These are phyloP conservation scores for Kurtzmaniella natalensis DNA, from an alignment of 1,139 yeast genomes.

Conservation along the genomic window DNA sequence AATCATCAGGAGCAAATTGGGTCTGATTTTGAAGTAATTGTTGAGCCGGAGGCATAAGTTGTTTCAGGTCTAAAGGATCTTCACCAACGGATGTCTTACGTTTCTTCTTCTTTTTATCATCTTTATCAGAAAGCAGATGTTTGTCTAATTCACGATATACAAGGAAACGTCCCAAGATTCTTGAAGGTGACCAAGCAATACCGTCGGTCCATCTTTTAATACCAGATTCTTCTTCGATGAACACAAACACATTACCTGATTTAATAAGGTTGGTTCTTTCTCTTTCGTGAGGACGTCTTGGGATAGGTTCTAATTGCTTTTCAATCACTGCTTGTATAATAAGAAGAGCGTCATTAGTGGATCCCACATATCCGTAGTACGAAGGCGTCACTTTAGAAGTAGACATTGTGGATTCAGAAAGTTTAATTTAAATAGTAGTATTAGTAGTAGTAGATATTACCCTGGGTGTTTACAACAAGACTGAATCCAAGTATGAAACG, in stretches of 20 bases:
- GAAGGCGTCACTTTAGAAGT: slow-evolving; percentile 47
- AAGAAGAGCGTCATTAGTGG: slow-evolving; percentile 78
- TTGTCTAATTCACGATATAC: slow-evolving; percentile 77
- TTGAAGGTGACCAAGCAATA: slow-evolving; percentile 84
- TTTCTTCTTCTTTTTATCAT: slow-evolving; percentile 30
- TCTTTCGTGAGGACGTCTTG: slow-evolving; percentile 77
- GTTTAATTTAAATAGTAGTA: not conserved
- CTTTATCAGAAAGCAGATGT: slow-evolving; percentile 34
- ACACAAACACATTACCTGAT: slow-evolving; percentile 81
- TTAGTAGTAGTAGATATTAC: too few species aligned
- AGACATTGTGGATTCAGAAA: slow-evolving; percentile 16
- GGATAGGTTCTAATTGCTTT: slow-evolving; percentile 58
- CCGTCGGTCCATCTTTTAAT: slow-evolving; percentile 96
- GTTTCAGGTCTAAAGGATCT: slow-evolving; percentile 14
- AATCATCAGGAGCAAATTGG: slow-evolving; percentile 9
- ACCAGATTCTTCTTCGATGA: slow-evolving; percentile 76
- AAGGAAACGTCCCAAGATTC: slow-evolving; percentile 78
- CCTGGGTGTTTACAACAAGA: too few species aligned
- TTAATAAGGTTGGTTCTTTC: slow-evolving; percentile 64
- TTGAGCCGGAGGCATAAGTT: slow-evolving; percentile 16
- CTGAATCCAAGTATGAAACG: too few species aligned
- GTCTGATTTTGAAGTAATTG: slow-evolving; percentile 10
- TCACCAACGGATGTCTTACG: slow-evolving; percentile 17
- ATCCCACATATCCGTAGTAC: slow-evolving; percentile 71
- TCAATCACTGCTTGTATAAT: slow-evolving; percentile 76